Evolutionary conservation across 2,329 filamentous ascomycete genomes (phyloP), one percentile per base, ranked within the genome.

Genomic region (Aspergillus ochraceoroseus): DNA sequence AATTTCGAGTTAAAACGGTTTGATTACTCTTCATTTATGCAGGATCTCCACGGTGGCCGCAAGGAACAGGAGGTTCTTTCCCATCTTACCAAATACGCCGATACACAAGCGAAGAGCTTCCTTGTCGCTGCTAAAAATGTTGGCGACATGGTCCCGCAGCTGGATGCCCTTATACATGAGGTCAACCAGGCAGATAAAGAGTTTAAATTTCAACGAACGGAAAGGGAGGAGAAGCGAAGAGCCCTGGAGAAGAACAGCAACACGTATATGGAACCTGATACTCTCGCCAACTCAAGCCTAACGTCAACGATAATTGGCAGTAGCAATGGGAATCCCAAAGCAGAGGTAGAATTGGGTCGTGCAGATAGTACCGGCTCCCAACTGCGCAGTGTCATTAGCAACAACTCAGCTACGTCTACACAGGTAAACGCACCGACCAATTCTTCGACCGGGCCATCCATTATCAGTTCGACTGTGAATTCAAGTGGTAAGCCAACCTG

Each of bases 21-120:
- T 57, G 94, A 98, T 65, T 98, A 98, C 63, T 96, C 90, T 2
- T 95, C 87, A 9, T 98, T 96, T 60, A 94, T 98, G 86, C 90
- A 96, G 58, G 92, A 98, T 70, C 74, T 98, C n/a, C 92, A 96
- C 49, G 92, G 92, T 19, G 92, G 92, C n/a, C 83, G 92, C 48
- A 98, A 96, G 63, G 92, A 98, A 57, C 92, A 96, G 59, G 92
- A 98, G 62, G 86, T 98, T 3, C 68, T 98, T 19, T 96, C 90
- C 1, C 86, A 95, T 59, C 74, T 98, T 20, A 98, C 92, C 1
- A 90, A 84, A 60, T 98, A 89, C 62, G 94, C 94, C 7, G 88
- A 94, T 61, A 80, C 83, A 2, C 92, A 98, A 60, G 87, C 92
- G 11, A 83, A 79, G 55, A 82, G 78, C 44, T 96, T 94, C 57